Percentiles rank a stretch among this genome's conserved stretches.
Conservation (phyloP, 352 stramenopile species). For the Phytophthora chlamydospora region DNA sequence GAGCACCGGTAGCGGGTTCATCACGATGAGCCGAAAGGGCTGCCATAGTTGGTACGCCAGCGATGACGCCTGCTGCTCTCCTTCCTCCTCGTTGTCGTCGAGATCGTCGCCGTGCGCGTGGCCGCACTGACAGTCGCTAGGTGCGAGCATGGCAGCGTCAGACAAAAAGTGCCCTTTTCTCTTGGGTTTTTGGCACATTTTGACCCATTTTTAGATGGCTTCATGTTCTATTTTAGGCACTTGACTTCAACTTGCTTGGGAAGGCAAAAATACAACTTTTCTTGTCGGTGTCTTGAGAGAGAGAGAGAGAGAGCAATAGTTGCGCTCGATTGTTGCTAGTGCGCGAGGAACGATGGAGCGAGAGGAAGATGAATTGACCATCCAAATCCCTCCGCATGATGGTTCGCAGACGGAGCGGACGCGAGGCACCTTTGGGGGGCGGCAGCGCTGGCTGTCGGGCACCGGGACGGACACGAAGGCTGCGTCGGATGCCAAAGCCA, state of each 20-base stretch:
- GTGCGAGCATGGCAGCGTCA: constrained; percentile 18
- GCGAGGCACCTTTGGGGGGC: constrained; percentile 68
- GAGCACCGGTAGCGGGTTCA: constrained; percentile 67
- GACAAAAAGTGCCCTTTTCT: no score
- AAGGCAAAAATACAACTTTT: constrained; percentile 2
- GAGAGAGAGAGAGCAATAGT: no score
- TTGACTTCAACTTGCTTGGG: constrained; percentile 16
- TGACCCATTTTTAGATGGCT: constrained; percentile 21
- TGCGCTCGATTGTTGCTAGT: not conserved
- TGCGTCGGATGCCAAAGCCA: constrained; percentile 44
- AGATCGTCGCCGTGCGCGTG: constrained; percentile 32
- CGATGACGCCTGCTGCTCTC: constrained; percentile 29
- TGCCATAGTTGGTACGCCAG: constrained; percentile 77
- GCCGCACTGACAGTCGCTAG: constrained; percentile 39
- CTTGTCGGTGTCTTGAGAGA: not conserved
- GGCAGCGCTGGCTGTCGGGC: constrained; percentile 74
- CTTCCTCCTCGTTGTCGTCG: constrained; percentile 15
- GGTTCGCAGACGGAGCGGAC: constrained; percentile 76
- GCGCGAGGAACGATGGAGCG: constrained; percentile 43
- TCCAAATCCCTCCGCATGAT: constrained; percentile 73
- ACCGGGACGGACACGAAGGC: constrained; percentile 25
- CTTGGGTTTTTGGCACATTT: no score
- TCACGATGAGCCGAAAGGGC: constrained; percentile 63
- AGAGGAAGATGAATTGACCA: constrained; percentile 73
- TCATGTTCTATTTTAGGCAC: constrained; percentile 24